These are phyloP conservation scores for Hibiscus mutabilis DNA, from an alignment of 345 rosid species.

Conservation along the genomic window DNA sequence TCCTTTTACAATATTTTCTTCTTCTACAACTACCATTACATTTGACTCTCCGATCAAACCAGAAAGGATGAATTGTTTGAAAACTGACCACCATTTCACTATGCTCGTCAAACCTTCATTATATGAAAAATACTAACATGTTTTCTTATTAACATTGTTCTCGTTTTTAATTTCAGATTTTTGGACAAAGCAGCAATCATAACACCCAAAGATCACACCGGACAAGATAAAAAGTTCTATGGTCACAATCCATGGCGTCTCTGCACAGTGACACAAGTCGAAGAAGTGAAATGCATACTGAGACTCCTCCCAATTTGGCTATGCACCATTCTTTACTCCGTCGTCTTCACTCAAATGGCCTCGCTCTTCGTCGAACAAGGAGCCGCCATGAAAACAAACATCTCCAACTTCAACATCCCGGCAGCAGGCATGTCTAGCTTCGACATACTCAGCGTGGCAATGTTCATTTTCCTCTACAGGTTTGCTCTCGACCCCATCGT, in stretches of 20 bases:
- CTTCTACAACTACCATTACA: too few species aligned
- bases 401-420: slow-evolving; percentile 57
- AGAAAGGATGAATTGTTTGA: too few species aligned
- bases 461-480: slow-evolving; percentile 67
- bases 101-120: too few species aligned
- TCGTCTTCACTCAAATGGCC: slow-evolving; percentile 97
- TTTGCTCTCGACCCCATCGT: too few species aligned
- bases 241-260: slow-evolving; percentile 56
- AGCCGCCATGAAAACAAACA: slow-evolving; percentile 63
- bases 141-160: neutral
- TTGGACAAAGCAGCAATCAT: slow-evolving; percentile 81
- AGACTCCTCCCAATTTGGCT: slow-evolving; percentile 95
- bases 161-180: slow-evolving; percentile 38
- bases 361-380: slow-evolving; percentile 96
- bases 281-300: slow-evolving; percentile 90
- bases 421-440: slow-evolving; percentile 95
- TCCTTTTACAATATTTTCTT: too few species aligned
- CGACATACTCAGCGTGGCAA: slow-evolving; percentile 82
- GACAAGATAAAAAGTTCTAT: neutral
- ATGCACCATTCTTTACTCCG: slow-evolving; percentile 91
- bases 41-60: too few species aligned
- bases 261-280: slow-evolving; percentile 83
- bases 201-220: slow-evolving; percentile 41
- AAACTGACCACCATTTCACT: too few species aligned
- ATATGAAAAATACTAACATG: too few species aligned